phyloP scores from a whole-genome alignment of 2,329 filamentous ascomycete species.

The Juglanconis sp. region DNA sequence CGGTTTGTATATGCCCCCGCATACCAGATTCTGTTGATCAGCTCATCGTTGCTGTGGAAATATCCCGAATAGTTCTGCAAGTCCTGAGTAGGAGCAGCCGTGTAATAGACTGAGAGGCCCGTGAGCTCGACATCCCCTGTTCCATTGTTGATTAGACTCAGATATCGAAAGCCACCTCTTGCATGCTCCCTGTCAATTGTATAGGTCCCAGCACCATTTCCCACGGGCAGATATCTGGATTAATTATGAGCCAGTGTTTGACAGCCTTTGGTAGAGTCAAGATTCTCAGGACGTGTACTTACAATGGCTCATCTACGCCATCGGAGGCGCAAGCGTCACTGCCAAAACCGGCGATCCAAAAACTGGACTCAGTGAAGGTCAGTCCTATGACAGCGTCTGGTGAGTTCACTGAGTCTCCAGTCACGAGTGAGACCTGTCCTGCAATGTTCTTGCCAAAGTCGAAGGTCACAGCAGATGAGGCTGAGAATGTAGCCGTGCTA shows the following conservation, averaged over 20 bases:
- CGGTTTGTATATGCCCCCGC: constrained; percentile 50
- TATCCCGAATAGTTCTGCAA: constrained; percentile 51
- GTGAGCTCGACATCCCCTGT: constrained; percentile 29
- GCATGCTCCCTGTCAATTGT: constrained; percentile 30
- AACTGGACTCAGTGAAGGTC: constrained; percentile 35
- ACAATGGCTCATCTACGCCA: constrained; percentile 12
- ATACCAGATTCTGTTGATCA: constrained; percentile 56
- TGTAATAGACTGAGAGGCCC: constrained; percentile 37
- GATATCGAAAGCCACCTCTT: constrained; percentile 37
- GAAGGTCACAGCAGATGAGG: constrained; percentile 32
- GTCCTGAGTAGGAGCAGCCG: constrained; percentile 40
- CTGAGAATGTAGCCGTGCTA: constrained; percentile 1
- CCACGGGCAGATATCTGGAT: constrained; percentile 5
- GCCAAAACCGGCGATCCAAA: constrained; percentile 45
- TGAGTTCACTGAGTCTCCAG: constrained; percentile 22
- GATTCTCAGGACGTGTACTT: neutral
- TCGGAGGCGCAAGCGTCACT: constrained; percentile 34
- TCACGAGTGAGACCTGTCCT: constrained; percentile 33
- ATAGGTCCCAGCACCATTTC: constrained; percentile 6
- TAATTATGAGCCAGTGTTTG: neutral
- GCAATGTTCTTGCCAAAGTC: constrained; percentile 38
- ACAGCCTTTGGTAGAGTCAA: neutral
- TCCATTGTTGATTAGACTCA: constrained; percentile 29
- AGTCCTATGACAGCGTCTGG: constrained; percentile 33
- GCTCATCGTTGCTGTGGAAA: constrained; percentile 46